A percentile compares a stretch with the other conserved stretches of the same genome.
Evolutionary conservation across 306 rosid genomes (phyloP).

Genomic region (Clitoria ternatea): DNA sequence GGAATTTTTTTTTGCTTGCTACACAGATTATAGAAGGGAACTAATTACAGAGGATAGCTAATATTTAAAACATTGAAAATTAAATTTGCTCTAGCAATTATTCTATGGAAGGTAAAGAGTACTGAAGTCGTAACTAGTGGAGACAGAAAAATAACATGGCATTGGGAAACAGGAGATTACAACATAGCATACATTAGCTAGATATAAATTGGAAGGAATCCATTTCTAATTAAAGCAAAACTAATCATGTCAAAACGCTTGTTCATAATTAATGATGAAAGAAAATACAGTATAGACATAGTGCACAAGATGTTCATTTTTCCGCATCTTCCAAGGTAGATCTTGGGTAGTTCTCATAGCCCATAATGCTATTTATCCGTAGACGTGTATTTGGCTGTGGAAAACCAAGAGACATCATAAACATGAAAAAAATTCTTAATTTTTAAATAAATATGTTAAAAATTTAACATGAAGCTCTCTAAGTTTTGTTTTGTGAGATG

Average conservation of each 20-base stretch:
- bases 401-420: conserved; percentile 17
- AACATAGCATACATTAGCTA: conserved; percentile 15
- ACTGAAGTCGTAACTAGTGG: neutral
- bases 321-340: conserved; percentile 24
- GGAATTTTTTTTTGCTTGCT: neutral
- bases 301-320: conserved; percentile 15
- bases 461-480: neutral
- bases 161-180: conserved; percentile 9
- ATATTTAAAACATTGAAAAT: neutral
- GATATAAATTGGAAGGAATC: conserved; percentile 1
- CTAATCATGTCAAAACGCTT: conserved; percentile 21
- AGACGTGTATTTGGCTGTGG: conserved; percentile 86
- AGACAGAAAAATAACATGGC: conserved; percentile 5
- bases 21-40: neutral
- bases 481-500: neutral
- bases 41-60: neutral
- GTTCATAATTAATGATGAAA: conserved; percentile 7
- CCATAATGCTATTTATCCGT: conserved; percentile 78
- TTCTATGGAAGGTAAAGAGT: conserved; percentile 1
- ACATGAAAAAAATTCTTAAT: neutral
- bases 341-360: conserved; percentile 86
- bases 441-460: neutral
- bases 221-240: conserved; percentile 23
- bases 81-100: neutral
- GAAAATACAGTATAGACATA: conserved; percentile 27